Evolutionary conservation across 2,329 filamentous ascomycete genomes (phyloP).

Genomic region (Penicillium sp.): DNA sequence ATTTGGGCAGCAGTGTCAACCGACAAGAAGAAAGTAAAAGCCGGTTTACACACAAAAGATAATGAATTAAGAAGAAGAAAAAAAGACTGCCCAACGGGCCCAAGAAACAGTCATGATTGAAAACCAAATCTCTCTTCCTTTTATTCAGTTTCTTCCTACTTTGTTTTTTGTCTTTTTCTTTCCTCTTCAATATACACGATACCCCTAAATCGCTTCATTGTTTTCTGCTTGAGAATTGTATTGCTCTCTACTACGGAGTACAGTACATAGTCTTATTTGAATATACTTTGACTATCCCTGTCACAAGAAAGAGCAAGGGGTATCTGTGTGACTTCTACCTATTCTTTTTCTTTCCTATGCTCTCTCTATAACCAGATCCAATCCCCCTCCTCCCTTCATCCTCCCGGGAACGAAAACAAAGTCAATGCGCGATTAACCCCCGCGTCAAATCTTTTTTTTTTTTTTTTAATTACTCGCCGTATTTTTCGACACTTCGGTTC

Average conservation of each 20-base stretch:
- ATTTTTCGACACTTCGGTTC: constrained; percentile 8
- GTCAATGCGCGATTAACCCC: constrained; percentile 12
- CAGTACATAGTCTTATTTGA: background rate
- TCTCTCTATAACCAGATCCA: background rate
- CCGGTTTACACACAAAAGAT: constrained; percentile 1
- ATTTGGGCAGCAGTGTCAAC: constrained; percentile 6
- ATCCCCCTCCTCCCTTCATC: background rate
- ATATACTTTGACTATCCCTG: background rate
- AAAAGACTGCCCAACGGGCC: constrained; percentile 2
- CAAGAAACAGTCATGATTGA: background rate
- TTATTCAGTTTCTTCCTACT: background rate
- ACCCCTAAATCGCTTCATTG: background rate
- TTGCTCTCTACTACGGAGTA: background rate
- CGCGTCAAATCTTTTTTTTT: constrained; percentile 13
- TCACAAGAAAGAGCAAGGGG: background rate
- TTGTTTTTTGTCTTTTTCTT: too few relatives aligned
- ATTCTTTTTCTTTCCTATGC: background rate
- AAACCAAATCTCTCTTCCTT: background rate
- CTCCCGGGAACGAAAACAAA: background rate
- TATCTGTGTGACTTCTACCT: background rate
- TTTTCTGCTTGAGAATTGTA: background rate
- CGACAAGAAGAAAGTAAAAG: background rate
- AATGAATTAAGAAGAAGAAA: background rate
- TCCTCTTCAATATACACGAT: background rate
- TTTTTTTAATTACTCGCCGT: too few relatives aligned